A percentile compares a stretch with the other conserved stretches of the same genome.
These are phyloP conservation scores for Chytriomyces confervae DNA, from an alignment of 192 early-diverging fungal genomes.

Conservation along the genomic window DNA sequence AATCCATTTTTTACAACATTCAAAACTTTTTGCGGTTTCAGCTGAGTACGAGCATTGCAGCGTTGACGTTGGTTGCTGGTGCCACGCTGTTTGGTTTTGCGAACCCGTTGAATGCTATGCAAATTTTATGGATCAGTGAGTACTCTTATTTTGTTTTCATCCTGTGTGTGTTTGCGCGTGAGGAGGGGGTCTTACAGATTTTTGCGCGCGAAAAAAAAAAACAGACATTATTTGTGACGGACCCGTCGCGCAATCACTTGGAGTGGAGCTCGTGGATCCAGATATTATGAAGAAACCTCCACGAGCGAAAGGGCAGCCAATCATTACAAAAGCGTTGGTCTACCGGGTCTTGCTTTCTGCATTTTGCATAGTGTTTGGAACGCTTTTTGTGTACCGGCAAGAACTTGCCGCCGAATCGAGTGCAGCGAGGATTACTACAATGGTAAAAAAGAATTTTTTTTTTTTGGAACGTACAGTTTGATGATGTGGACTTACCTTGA, in stretches of 20 bases:
- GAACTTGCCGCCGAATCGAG: conserved; percentile 78
- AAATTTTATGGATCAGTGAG: conserved; percentile 98
- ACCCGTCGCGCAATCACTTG: conserved; percentile 95
- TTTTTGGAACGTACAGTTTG: neutral
- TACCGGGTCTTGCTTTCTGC: conserved; percentile 80
- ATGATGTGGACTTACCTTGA: neutral
- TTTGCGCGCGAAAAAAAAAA: neutral
- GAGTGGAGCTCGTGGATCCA: conserved; percentile 93
- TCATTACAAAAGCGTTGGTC: conserved; percentile 76
- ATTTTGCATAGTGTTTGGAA: conserved; percentile 80
- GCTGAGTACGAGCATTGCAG: conserved; percentile 91
- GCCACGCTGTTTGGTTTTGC: conserved; percentile 83
- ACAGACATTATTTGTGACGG: conserved; percentile 98
- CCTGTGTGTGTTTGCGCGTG: neutral
- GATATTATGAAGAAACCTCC: conserved; percentile 88
- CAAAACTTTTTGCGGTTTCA: conserved; percentile 98
- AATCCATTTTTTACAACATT: conserved; percentile 97
- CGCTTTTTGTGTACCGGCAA: conserved; percentile 78
- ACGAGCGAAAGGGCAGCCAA: conserved; percentile 75
- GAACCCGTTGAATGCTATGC: conserved; percentile 97
- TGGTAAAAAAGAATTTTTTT: conserved; percentile 64
- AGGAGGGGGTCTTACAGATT: neutral
- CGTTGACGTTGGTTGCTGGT: conserved; percentile 85
- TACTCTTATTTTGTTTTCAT: conserved; percentile 10
- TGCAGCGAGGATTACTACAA: conserved; percentile 81